Percentiles rank a stretch among this genome's conserved stretches.
Evolutionary conservation across 352 stramenopile genomes (phyloP).

Genomic region (Phytophthora niederhauseri): DNA sequence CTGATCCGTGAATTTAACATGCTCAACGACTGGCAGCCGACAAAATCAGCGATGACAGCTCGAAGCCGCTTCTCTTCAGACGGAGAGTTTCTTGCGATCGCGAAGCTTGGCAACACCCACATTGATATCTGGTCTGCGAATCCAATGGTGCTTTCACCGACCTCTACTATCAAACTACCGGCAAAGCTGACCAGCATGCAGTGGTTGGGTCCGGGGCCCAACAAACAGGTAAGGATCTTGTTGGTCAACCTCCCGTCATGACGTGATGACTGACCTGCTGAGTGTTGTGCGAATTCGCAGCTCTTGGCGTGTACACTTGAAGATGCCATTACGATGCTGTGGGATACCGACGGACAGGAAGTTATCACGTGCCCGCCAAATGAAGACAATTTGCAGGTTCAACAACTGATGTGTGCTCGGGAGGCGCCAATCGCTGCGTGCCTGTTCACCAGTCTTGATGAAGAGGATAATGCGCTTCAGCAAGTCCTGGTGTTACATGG

Average conservation of each 20-base stretch:
- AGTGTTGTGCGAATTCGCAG: constrained; percentile 15
- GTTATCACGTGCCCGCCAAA: constrained; percentile 32
- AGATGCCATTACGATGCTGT: constrained; percentile 36
- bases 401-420: constrained; percentile 41
- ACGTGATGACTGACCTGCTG: constrained; percentile 1
- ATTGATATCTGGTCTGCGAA: constrained; percentile 57
- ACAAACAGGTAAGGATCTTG: constrained; percentile 32
- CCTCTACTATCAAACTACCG: constrained; percentile 37
- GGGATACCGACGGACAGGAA: constrained; percentile 38
- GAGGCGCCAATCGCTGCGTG: constrained; percentile 41
- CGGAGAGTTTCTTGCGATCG: constrained; percentile 44
- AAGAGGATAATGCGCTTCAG: constrained; percentile 33
- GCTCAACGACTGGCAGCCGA: constrained; percentile 43
- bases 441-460: constrained; percentile 31
- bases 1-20: constrained; percentile 50
- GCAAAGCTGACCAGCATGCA: constrained; percentile 31
- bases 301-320: constrained; percentile 40
- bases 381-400: constrained; percentile 28
- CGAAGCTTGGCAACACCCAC: constrained; percentile 42
- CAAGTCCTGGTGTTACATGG: constrained; percentile 45
- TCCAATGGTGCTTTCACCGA: constrained; percentile 25
- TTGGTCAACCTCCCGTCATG: not conserved
- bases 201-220: constrained; percentile 39
- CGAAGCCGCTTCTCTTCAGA: constrained; percentile 45
- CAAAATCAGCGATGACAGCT: constrained; percentile 37